These are phyloP conservation scores for Emiliania huxleyi DNA, from an alignment of 78 protist genomes.

Conservation along the genomic window DNA sequence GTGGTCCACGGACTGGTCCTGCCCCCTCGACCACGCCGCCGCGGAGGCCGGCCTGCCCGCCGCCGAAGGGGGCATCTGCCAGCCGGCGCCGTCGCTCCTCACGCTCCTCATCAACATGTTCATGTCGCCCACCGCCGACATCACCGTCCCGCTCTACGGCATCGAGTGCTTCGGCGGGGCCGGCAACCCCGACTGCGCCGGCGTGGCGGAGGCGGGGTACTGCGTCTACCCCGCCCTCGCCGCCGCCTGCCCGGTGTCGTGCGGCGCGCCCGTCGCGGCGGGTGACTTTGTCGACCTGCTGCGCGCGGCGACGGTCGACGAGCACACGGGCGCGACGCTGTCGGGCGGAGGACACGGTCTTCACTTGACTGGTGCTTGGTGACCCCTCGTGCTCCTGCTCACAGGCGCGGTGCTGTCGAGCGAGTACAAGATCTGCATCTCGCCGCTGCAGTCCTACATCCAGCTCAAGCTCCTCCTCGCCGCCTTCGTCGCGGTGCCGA, in stretches of 20 bases:
- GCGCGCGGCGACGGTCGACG: neutral
- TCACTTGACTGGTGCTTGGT: no score
- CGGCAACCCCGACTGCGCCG: neutral
- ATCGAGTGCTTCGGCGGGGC: neutral
- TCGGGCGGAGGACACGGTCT: no score
- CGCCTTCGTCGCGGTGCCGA: constrained; percentile 83
- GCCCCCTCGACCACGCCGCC: no score
- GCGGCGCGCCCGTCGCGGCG: neutral
- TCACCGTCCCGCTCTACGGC: constrained; percentile 13
- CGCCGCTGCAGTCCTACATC: neutral
- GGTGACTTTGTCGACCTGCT: neutral
- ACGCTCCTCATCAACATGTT: constrained; percentile 83
- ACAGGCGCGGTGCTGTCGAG: no score
- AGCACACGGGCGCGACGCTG: no score
- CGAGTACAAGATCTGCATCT: constrained; percentile 1
- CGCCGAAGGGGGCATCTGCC: neutral
- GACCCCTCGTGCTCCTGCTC: no score
- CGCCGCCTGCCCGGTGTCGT: neutral
- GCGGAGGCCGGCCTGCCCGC: neutral
- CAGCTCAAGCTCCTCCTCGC: constrained; percentile 71
- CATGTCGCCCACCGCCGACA: constrained; percentile 62
- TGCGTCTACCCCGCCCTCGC: neutral
- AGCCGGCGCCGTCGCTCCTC: constrained; percentile 65
- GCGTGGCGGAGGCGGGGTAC: neutral
- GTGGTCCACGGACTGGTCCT: constrained; percentile 73